These are phyloP conservation scores for Cerrena zonata DNA, from an alignment of 1,284 basidiomycete genomes.

Conservation along the genomic window DNA sequence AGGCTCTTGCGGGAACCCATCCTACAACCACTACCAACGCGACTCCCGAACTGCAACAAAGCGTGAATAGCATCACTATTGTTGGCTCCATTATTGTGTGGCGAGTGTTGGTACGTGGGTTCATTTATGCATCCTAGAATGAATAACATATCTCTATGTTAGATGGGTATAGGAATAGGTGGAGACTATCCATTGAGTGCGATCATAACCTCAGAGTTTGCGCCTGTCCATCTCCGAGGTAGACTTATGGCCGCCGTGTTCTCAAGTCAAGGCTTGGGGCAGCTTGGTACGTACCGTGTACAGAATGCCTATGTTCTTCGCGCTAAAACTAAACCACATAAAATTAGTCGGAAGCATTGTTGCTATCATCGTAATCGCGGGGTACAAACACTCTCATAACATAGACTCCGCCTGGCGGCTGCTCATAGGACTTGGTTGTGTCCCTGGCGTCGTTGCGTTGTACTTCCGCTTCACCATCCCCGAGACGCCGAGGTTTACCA, in stretches of 20 bases:
- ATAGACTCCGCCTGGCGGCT: conserved; percentile 66
- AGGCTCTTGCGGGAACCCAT: conserved; percentile 40
- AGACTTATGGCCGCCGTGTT: conserved; percentile 55
- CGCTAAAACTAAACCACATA: not conserved
- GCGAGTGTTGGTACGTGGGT: conserved; percentile 38
- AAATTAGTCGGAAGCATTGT: conserved; percentile 46
- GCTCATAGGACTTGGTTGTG: conserved; percentile 64
- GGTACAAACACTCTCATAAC: conserved; percentile 33
- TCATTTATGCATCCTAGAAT: not conserved
- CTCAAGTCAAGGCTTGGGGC: conserved; percentile 51
- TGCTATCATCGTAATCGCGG: conserved; percentile 48
- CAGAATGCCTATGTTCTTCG: conserved; percentile 7
- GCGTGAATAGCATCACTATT: conserved; percentile 50
- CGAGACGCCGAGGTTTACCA: conserved; percentile 80
- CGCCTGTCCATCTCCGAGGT: conserved; percentile 51
- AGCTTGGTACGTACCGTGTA: conserved; percentile 34
- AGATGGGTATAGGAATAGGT: conserved; percentile 45
- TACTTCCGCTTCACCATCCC: conserved; percentile 77
- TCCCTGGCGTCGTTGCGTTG: conserved; percentile 62
- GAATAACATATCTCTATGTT: not conserved
- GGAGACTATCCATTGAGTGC: conserved; percentile 52
- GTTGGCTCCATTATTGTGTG: conserved; percentile 56
- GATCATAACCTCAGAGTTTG: conserved; percentile 56
- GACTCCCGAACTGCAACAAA: no score
- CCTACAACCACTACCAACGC: not conserved